Base-by-base conservation (phyloP, 345 rosid species). In the Theobroma cacao region DNA sequence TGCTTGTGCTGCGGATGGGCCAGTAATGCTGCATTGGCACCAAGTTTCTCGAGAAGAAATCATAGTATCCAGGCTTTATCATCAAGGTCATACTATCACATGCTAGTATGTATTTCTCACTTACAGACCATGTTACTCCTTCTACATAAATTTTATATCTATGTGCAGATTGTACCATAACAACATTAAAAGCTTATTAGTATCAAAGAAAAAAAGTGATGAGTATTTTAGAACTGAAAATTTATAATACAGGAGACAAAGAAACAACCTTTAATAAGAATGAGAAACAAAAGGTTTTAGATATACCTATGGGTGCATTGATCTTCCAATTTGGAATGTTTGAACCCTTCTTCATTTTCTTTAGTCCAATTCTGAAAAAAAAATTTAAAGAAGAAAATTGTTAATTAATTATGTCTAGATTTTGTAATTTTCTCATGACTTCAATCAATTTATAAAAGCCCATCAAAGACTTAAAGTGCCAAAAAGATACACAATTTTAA, bases 51-150 rank as follows among this genome's bases (percentile, higher is more conserved):
- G 58, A 26, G 56, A 72, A 84, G 83, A 86, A 86, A 64, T 82
- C 83, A 24, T 67, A 80, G 80, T 60, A 86, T 0, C 13, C 18
- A 18, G 89, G 81, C 50, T 76, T 68, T 8, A 86, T 17, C 6
- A 70, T 2, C 60, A 86, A 71, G 1, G 86, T 78, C 86, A 80
- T 80, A 1, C 85, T 74, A 72, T 84, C 78, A 14, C 87, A 84
- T 48, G 87, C 87, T 20, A 86, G 7, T 26, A 82, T 86, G 79
- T 86, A 86, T 34, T 86, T 86, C 69, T 80, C 74, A 74, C 89
- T 84, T 75, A 86, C 97, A 3, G 97, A 94, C 97, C 97, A 92
- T 3, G 91, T 89, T 87, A 88, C 78, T 69, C 98, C 97, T n/a
- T n/a, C n/a, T 31, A 84, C 53, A 45, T 90, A 89, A 11, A 94